Base-by-base conservation (phyloP, 768 basidiomycete genomes). In the Suillus decipiens region DNA sequence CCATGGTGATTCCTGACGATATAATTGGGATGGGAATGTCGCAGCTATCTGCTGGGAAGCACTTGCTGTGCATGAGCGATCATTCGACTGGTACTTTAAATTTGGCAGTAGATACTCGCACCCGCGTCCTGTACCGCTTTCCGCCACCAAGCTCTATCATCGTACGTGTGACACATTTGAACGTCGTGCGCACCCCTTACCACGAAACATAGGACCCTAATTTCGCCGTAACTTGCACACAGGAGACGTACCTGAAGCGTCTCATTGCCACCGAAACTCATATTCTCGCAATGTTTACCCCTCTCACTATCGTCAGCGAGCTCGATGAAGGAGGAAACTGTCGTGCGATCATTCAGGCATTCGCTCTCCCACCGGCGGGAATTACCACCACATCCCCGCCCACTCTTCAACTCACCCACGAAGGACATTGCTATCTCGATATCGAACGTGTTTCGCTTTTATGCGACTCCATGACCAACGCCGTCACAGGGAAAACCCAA, bases 231-330 rank as follows among this genome's bases (percentile, higher is more conserved):
- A n/a, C 51, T 53, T 34, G 55, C 24, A 39, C 10, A 3, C 24
- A 56, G 10, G 55, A 39, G 24, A 56, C 55, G 17, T 56, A 56
- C 55, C 17, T 56, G 17, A 56, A 56, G 37, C 55, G 55, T 56
- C 55, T 56, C 55, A 56, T 56, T 24, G 55, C 55, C 15, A 56
- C 55, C 19, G 55, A 56, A 56, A 56, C 55, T 1, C 55, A 56
- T 17, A 56, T 56, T 17, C 55, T 56, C 17, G 55, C 55, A 28
- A 56, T 56, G 55, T 56, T 56, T 28, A 56, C 36, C 5, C 55
- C 55, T 19, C 24, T 56, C 55, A 56, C 55, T 39, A 56, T 39
- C 2, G 36, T 56, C 37, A 56, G 36, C 24, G 37, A 56, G 24
- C 5, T 56, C 17, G 24, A 56, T 9, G 55, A 56, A 9, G 55